Evolutionary conservation across 306 rosid species (phyloP), one percentile per base, ranked within the genome.

Genomic region (Alnus rubra): DNA sequence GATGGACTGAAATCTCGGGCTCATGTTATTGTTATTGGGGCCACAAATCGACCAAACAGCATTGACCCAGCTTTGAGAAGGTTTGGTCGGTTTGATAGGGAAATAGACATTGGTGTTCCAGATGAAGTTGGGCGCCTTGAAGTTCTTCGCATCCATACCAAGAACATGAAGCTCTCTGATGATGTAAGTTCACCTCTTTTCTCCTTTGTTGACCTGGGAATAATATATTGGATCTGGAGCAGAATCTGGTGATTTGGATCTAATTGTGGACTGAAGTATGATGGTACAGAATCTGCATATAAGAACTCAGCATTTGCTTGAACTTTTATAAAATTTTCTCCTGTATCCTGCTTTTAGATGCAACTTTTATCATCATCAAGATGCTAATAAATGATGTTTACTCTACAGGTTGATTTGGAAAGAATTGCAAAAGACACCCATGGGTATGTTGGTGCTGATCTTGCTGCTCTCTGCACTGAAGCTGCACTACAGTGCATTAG

Each of bases 381-480:
- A n/a, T 80, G 76, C 18, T 63, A 31, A 33, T 64, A 64, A 64
- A 35, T 64, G 44, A 2, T 35, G 45, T 64, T 31, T 16, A 37
- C 4, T 47, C 23, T 59, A 5, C 73, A 88, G 94, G 94, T 90
- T 84, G 92, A 90, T 85, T 73, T 88, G 35, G 87, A 82, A 74
- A 84, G 84, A 78, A 90, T 90, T 77, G 45, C 89, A 67, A 86
- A 86, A 74, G 89, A 88, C 58, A 88, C 92, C 0, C 94, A 90
- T 81, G 90, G 94, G 1, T 90, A 90, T 86, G 92, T 90, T 79
- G 94, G 94, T 72, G 90, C 90, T 16, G 92, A 90, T 71, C 90
- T 90, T 77, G 94, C 92, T 60, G 94, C 94, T 73, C 92, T 90
- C 67, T 90, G 94, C 72, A 90, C 90, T 44, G 91, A 90, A 86